Base-by-base conservation (phyloP, 495 filamentous ascomycete species). In the Tuber indicum region DNA sequence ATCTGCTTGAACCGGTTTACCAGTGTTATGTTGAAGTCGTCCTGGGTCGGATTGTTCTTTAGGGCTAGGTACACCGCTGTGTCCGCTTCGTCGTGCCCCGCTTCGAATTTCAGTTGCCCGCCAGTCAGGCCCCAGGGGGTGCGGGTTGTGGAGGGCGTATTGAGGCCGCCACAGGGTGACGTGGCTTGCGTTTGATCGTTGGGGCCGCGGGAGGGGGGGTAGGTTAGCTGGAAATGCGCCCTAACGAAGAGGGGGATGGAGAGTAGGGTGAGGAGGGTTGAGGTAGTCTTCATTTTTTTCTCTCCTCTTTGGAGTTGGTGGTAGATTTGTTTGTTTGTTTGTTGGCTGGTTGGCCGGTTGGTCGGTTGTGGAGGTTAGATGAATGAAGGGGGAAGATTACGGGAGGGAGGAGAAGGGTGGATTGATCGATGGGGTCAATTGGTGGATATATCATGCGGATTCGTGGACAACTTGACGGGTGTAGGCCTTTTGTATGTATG, bases 221-320 rank as follows among this genome's bases (percentile, higher is more conserved):
- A 92, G 52, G 84, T 78, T 75, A 92, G 87, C 8, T 84, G 81
- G 86, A 91, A 92, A 82, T 92, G 91, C 16, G 91, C 90, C 71
- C 86, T 83, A 32, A 84, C 84, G 45, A 89, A 77, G 72, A 86
- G 82, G 44, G 84, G 78, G 75, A 87, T 82, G 47, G 84, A 72
- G 62, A 83, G 81, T 49, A 76, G 3, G 10, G 73, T 66, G 42
- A 76, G 71, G 42, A 82, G 70, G 71, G 73, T 66, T 17, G 12
- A 58, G 43, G 46, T 49, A 62, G 71, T 72, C 62, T 75, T 79
- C 81, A 81, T 83, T 70, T 43, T 75, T 71, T 26, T 32, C 6
- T 49, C 6, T 23, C 6, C 19, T 23, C 1, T 49, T 49, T 49
- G 23, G 49, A 8, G 52, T n/a, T 62, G 47, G 47, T 23, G 52